Evolutionary conservation across 345 rosid species (phyloP), one percentile per base, ranked within the genome.

Genomic region (Cardiospermum halicacabum): DNA sequence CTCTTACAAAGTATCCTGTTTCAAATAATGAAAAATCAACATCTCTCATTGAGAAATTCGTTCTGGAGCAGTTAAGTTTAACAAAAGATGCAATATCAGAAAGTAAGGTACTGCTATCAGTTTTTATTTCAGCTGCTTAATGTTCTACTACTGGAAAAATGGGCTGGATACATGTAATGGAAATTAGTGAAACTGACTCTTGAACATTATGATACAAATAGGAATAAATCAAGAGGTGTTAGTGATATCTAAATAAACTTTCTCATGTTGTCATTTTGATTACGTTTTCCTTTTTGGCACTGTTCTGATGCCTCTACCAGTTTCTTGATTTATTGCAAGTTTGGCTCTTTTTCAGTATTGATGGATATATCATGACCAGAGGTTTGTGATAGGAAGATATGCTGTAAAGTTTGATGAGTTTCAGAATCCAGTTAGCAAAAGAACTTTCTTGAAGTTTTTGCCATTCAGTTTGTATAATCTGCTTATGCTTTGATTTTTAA

Each of bases 61-160:
- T 83, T 66, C 60, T 70, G 53, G 89, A 86, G 62, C 92, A 73
- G 70, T 75, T 91, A 62, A 82, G 78, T 77, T 69, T 94, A 62
- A 77, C 69, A 61, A 88, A 72, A 77, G 86, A 80, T 53, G 70
- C 76, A 47, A 51, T 82, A 53, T 57, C 73, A 18, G 82, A 82
- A 53, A 73, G 66, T 64, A 85, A 87, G 99, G 99, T 94, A 81
- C 60, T 31, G 60, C n/a, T 55, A 53, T 31, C 2, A 36, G 18
- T 37, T 32, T 50, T 62, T 59, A 49, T 56, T 34, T 22, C 0
- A n/a, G 49, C 26, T 9, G 39, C 27, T 22, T 12, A 22, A 37
- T 18, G 40, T 39, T 9, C 30, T 58, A 39, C 15, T 58, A 24
- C 28, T 22, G n/a, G 11, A 39, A 21, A 24, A 40, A 19, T 2